A percentile compares a stretch with the other conserved stretches of the same genome.
Conservation (phyloP, 2,329 filamentous ascomycete genomes). For the Bipolaris cookei region DNA sequence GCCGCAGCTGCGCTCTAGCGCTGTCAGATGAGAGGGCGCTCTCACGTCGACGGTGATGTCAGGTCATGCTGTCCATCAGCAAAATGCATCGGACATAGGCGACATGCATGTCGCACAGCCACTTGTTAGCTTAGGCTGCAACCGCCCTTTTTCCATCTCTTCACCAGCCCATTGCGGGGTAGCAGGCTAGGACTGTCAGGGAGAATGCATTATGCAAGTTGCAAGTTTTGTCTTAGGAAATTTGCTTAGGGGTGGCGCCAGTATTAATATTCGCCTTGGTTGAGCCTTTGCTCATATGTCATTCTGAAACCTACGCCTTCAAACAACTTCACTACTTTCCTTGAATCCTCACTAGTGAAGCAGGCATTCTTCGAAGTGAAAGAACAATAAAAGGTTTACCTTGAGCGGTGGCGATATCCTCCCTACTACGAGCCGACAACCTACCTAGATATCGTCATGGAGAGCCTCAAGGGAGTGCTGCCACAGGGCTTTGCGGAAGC, state of each 20-base stretch:
- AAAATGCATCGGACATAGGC: background rate
- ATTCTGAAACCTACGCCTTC: background rate
- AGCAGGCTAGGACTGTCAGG: background rate
- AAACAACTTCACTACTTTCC: background rate
- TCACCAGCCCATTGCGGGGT: background rate
- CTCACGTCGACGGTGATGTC: background rate
- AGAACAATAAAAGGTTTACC: too few species aligned
- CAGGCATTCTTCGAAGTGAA: background rate
- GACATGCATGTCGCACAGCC: conserved; percentile 1
- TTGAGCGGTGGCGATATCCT: too few species aligned
- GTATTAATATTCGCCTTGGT: background rate
- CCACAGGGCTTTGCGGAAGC: conserved; percentile 10
- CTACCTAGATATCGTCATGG: background rate
- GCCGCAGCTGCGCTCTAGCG: background rate
- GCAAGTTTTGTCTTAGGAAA: background rate
- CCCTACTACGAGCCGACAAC: background rate
- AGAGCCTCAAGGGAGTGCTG: background rate
- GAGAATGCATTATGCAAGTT: background rate
- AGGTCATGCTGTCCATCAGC: background rate
- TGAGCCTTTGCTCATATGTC: background rate
- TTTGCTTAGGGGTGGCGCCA: background rate
- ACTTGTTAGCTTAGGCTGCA: conserved; percentile 6
- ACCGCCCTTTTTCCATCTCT: conserved; percentile 3
- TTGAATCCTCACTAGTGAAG: background rate
- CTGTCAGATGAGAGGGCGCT: background rate